phyloP scores from a whole-genome alignment of 2,329 filamentous ascomycete genomes.

The Beauveria sp. region DNA sequence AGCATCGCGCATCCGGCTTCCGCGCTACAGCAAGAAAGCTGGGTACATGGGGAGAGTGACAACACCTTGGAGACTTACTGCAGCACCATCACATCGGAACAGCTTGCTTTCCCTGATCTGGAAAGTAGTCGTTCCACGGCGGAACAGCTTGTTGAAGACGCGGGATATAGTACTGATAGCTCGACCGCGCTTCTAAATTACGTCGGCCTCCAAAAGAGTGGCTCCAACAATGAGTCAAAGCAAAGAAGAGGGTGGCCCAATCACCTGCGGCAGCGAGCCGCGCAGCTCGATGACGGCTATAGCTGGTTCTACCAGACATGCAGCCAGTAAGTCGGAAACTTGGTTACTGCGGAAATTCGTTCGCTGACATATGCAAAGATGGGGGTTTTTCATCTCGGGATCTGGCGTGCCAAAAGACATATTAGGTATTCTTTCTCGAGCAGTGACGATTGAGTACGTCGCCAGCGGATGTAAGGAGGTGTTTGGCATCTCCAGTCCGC shows the following conservation, averaged over 20 bases:
- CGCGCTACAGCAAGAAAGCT: slow-evolving; percentile 42
- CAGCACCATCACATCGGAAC: slow-evolving; percentile 34
- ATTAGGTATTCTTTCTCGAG: slow-evolving; percentile 64
- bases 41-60: slow-evolving; percentile 40
- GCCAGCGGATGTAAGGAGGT: slow-evolving; percentile 55
- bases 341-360: background rate
- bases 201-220: slow-evolving; percentile 26
- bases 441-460: slow-evolving; percentile 55
- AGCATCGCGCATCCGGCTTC: slow-evolving; percentile 33
- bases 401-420: slow-evolving; percentile 56
- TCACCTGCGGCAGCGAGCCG: background rate
- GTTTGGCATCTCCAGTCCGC: slow-evolving; percentile 60
- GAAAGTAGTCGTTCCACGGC: slow-evolving; percentile 27
- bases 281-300: slow-evolving; percentile 17
- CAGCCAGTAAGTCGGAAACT: slow-evolving; percentile 35
- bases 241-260: background rate
- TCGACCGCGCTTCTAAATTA: slow-evolving; percentile 43
- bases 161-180: slow-evolving; percentile 33
- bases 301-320: slow-evolving; percentile 48
- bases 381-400: slow-evolving; percentile 73
- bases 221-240: background rate
- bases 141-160: slow-evolving; percentile 31
- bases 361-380: slow-evolving; percentile 35
- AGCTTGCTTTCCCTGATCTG: slow-evolving; percentile 34
- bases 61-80: slow-evolving; percentile 40